Evolutionary conservation across 768 basidiomycete species (phyloP).

Genomic region (Rhodotorula graminis): DNA sequence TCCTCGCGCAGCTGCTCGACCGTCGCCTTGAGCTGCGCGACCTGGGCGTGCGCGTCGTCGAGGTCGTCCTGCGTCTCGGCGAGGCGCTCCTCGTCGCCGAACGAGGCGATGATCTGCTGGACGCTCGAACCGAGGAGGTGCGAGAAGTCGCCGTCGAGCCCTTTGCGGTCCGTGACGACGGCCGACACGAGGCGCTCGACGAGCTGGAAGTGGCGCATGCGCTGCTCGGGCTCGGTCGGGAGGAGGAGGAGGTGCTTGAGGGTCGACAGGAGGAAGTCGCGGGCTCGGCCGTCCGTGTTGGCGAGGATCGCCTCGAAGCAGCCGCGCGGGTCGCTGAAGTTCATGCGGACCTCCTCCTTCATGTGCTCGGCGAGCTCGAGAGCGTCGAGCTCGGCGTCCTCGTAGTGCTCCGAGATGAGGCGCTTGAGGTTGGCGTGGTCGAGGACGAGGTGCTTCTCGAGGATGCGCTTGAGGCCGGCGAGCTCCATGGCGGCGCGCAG

Average conservation of each 20-base stretch:
- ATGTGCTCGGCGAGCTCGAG: conserved; percentile 53
- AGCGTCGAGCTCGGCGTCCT: conserved; percentile 68
- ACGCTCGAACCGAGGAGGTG: conserved; percentile 83
- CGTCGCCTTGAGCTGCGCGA: conserved; percentile 66
- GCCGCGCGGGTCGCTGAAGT: conserved; percentile 75
- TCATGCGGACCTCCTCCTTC: conserved; percentile 62
- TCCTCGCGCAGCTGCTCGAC: conserved; percentile 78
- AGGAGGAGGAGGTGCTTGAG: conserved; percentile 90
- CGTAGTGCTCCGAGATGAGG: conserved; percentile 68
- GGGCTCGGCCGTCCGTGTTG: conserved; percentile 72
- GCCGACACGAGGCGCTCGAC: conserved; percentile 83
- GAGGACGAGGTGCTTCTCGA: conserved; percentile 62
- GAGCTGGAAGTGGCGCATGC: conserved; percentile 84
- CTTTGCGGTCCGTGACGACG: conserved; percentile 84
- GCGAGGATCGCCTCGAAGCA: conserved; percentile 75
- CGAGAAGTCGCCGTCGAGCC: conserved; percentile 52
- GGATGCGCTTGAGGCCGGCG: conserved; percentile 69
- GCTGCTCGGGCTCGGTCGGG: conserved; percentile 74
- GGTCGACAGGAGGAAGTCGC: conserved; percentile 82
- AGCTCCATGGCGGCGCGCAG: conserved; percentile 85
- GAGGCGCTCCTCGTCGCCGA: conserved; percentile 81
- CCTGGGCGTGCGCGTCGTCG: conserved; percentile 60
- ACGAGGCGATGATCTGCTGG: conserved; percentile 75
- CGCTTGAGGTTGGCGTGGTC: conserved; percentile 71
- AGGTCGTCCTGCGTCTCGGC: conserved; percentile 75